A percentile compares a stretch with the other conserved stretches of the same genome.
Conservation (phyloP, 1,284 basidiomycete genomes). For the Fistulina hepatica region DNA sequence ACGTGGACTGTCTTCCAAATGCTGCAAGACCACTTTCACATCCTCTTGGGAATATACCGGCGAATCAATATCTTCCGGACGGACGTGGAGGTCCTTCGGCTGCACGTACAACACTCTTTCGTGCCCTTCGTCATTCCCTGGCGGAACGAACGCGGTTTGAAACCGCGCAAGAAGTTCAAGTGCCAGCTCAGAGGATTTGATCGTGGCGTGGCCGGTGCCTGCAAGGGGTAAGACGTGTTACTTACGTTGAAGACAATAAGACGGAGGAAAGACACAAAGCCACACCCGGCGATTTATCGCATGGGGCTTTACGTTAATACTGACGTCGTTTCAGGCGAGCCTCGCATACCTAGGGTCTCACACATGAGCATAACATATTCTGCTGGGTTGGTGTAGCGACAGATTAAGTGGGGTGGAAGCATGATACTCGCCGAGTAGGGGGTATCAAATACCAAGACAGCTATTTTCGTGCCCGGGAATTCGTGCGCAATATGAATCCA, state of each 20-base stretch:
- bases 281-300: too few relatives aligned
- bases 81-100: too few relatives aligned
- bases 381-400: too few relatives aligned
- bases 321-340: too few relatives aligned
- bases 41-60: conserved; percentile 39
- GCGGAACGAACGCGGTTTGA: conserved; percentile 43
- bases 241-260: too few relatives aligned
- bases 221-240: conserved; percentile 14
- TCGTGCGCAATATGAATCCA: conserved; percentile 61
- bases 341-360: conserved; percentile 37
- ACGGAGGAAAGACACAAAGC: too few relatives aligned
- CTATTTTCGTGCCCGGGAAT: conserved; percentile 46
- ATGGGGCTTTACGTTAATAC: too few relatives aligned
- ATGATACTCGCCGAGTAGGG: conserved; percentile 50
- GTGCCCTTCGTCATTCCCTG: conserved; percentile 46
- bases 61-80: conserved; percentile 37
- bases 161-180: conserved; percentile 49
- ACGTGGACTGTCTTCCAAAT: conserved; percentile 33
- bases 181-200: conserved; percentile 44
- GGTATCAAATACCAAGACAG: conserved; percentile 64
- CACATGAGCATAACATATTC: conserved; percentile 19
- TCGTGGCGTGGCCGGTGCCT: conserved; percentile 65
- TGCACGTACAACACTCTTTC: conserved; percentile 45
- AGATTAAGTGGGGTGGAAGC: conserved; percentile 11
- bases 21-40: conserved; percentile 38